Evolutionary conservation across 495 filamentous ascomycete genomes (phyloP), one percentile per base, ranked within the genome.

Genomic region (Amorphotheca resinae): DNA sequence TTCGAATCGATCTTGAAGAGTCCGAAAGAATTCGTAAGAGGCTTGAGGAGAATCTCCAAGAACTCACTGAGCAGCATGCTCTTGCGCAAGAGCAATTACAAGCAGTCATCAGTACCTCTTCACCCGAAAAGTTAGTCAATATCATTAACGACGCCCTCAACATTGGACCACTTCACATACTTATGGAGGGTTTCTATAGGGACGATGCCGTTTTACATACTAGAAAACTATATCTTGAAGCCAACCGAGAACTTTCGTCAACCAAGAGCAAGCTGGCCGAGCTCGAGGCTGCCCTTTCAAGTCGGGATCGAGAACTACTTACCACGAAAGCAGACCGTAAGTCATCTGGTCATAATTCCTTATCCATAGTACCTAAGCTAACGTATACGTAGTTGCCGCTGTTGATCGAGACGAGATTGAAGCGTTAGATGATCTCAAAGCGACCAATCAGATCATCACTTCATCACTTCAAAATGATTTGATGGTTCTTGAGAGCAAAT

Each of bases 381-480:
- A 54, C 47, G 20, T 22, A 33, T 33, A 33, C 26, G 34, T 56
- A 73, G 68, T 75, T 14, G 54, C 55, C 34, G 64, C 63, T 22
- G 58, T 72, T 32, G 68, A 64, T 22, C 59, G 67, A 43, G 63
- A 68, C n/a, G 65, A 63, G 32, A 50, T 65, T 2, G 55, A 63
- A 18, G 66, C 62, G 3, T 57, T 76, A 12, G 62, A 64, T n/a
- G 64, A 65, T 43, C 58, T 76, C 46, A 74, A 74, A 56, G 57
- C 59, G 33, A 63, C 70, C 1, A 68, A 76, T 42, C 64, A 69
- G 54, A 58, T 69, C 42, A 61, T 76, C 45, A 66, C 67, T 8
- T 52, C 59, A 9, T 74, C 70, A 6, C 62, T 74, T 45, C 58
- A 65, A 48, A 62, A 56, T 18, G 70, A 76, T 48, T 62, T 74